Conservation (phyloP, 129 eudicot species). For the Flaveria linearis region DNA sequence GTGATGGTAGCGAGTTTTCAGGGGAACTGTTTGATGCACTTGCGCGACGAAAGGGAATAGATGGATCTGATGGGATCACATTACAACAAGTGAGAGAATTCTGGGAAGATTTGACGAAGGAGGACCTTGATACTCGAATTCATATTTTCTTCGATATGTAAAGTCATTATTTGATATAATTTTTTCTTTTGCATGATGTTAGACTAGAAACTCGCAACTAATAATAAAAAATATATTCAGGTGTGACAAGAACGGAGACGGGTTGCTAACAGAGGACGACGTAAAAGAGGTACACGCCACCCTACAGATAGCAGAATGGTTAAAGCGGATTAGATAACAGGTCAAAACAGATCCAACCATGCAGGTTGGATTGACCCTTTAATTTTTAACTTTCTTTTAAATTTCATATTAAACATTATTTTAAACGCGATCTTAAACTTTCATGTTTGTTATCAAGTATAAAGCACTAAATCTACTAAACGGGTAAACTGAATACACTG, state of each 20-base stretch:
- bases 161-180: slow-evolving; percentile 11
- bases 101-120: slow-evolving; percentile 79
- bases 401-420: neutral
- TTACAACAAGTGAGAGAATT: slow-evolving; percentile 50
- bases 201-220: neutral
- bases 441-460: neutral
- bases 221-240: slow-evolving; percentile 43
- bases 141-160: slow-evolving; percentile 97
- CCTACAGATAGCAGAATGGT: neutral
- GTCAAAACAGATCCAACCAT: neutral
- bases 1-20: slow-evolving; percentile 72
- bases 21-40: slow-evolving; percentile 75
- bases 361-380: neutral
- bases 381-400: neutral
- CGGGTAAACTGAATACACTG: neutral
- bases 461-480: neutral
- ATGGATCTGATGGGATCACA: slow-evolving; percentile 58
- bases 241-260: slow-evolving; percentile 99
- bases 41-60: slow-evolving; percentile 60
- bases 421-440: too few species aligned
- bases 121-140: slow-evolving; percentile 71
- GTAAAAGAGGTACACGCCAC: slow-evolving; percentile 72
- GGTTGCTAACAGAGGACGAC: slow-evolving; percentile 80
- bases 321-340: neutral
- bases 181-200: neutral